phyloP scores from a whole-genome alignment of 1,139 yeast genomes.

The Lodderomyces beijingensis region DNA sequence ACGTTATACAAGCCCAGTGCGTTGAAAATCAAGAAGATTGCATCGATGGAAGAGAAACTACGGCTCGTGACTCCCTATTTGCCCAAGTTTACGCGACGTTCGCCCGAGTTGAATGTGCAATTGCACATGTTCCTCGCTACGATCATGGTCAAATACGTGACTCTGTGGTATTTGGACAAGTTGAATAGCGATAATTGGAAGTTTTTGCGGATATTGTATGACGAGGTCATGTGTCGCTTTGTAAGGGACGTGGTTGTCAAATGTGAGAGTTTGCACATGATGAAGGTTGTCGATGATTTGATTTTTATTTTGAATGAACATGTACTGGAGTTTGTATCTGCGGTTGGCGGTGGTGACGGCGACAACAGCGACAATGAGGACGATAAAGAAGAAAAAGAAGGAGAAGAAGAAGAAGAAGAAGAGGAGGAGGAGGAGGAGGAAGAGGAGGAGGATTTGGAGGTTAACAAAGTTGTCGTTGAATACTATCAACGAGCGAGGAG shows the following conservation, averaged over 20 bases:
- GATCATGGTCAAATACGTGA: constrained; percentile 31
- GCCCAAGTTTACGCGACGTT: constrained; percentile 19
- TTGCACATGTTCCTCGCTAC: constrained; percentile 35
- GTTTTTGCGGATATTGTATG: constrained; percentile 29
- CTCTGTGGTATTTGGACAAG: constrained; percentile 38
- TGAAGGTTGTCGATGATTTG: constrained; percentile 21
- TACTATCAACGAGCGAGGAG: constrained; percentile 5
- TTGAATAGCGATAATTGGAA: constrained; percentile 37
- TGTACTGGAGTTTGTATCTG: constrained; percentile 16
- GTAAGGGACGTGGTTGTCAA: constrained; percentile 18
- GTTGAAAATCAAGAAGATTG: constrained; percentile 4
- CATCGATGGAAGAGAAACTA: constrained; percentile 22
- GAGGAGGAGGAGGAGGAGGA: too few species aligned
- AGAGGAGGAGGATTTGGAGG: constrained; percentile 7
- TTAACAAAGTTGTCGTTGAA: constrained; percentile 16
- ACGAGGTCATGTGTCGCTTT: constrained; percentile 24
- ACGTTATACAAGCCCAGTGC: constrained; percentile 7
- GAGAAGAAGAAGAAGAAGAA: too few species aligned
- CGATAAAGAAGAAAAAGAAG: too few species aligned
- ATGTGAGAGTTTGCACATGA: constrained; percentile 9
- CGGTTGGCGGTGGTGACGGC: neutral
- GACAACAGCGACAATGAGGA: constrained; percentile 10
- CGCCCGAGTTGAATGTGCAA: constrained; percentile 26
- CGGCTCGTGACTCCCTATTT: constrained; percentile 12
- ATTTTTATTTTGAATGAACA: constrained; percentile 26